Evolutionary conservation across 495 filamentous ascomycete species (phyloP).

Genomic region (Glarea lozoyensis): DNA sequence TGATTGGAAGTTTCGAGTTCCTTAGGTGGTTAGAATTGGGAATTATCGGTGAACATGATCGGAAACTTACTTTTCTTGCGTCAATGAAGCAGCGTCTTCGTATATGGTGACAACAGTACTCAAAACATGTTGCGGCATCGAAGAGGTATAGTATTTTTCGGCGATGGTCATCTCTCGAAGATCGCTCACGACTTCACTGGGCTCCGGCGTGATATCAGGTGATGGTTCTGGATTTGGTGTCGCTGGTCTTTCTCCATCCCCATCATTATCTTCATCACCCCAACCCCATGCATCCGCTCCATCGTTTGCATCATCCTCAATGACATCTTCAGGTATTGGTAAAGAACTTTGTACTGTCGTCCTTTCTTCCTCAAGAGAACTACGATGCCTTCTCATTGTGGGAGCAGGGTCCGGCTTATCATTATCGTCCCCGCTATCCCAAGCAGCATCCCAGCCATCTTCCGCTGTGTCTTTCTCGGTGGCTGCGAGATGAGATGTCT

Average conservation of each 20-base stretch:
- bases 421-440: constrained; percentile 57
- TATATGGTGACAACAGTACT: constrained; percentile 60
- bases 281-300: constrained; percentile 50
- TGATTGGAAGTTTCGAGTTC: constrained; percentile 39
- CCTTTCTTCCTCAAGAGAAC: constrained; percentile 13
- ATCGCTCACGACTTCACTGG: background rate
- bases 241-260: constrained; percentile 1
- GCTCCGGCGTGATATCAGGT: background rate
- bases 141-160: constrained; percentile 81
- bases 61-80: constrained; percentile 39
- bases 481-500: constrained; percentile 49
- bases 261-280: constrained; percentile 37
- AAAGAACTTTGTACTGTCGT: constrained; percentile 2
- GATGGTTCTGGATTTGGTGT: background rate
- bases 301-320: constrained; percentile 18
- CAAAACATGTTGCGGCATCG: constrained; percentile 70
- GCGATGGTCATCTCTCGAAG: constrained; percentile 58
- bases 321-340: background rate
- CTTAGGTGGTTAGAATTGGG: constrained; percentile 8
- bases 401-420: constrained; percentile 8
- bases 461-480: constrained; percentile 33
- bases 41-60: background rate
- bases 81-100: constrained; percentile 58
- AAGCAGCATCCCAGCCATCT: constrained; percentile 72
- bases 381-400: constrained; percentile 8